Base-by-base conservation (phyloP, 1,139 yeast genomes). In the Candida gigantensis region DNA sequence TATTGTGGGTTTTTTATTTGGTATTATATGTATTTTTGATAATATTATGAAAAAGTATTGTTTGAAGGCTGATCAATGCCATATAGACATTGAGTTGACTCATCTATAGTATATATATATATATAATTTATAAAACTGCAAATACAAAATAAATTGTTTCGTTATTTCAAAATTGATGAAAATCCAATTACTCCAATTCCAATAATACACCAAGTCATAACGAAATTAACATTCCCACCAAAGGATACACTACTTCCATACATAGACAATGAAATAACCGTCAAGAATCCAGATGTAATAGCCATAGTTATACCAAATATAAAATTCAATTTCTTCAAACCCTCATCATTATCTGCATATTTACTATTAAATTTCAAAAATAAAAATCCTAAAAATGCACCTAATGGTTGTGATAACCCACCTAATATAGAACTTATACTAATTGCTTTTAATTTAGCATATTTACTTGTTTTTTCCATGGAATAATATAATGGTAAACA, bases 401-500 rank as follows among this genome's bases (percentile, higher is more conserved):
- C 98, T 17, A 86, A 47, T 0, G 97, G 97, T 53, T 89, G 97
- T 2, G 96, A 80, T 2, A 81, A 65, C 0, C 92, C 92, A 3
- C 97, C 97, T 14, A 92, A 64, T 0, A 82, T 46, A 0, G 85
- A 78, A 25, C 89, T 76, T 8, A 84, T 74, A 1, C 72, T 44
- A 15, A 88, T 64, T 0, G 97, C 95, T 46, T 77, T 74, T 28
- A 72, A 49, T 46, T 95, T 78, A 15, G 74, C 65, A 30, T 41
- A 50, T 10, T 47, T 44, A 1, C 51, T 38, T 1, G 50, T 29
- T 4, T 53, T 44, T 6, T 62, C 47, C 50, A 70, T 68, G 13
- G 94, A 88, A 39, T 89, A 76, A 54, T 82, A 92, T 28, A 92
- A 66, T 0, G 98, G 98, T 40, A 90, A 69, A 13, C 96, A 88